phyloP scores from a whole-genome alignment of 2,329 filamentous ascomycete species.

The Dryadomyces quercivorus region DNA sequence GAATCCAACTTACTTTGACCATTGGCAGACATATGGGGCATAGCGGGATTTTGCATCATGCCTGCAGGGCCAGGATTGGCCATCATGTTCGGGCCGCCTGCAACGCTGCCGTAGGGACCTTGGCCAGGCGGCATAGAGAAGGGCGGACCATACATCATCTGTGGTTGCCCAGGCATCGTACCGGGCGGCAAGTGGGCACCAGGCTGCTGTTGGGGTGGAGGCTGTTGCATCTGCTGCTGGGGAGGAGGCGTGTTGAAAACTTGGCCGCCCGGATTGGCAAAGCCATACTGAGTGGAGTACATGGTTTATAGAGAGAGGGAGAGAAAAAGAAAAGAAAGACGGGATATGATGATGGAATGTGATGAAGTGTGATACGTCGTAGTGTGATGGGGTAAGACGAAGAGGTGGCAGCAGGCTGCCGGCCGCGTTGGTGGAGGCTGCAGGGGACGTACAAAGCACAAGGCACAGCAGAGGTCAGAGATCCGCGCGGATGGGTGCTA shows the following conservation, averaged over 20 bases:
- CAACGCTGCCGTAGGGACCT: constrained; percentile 26
- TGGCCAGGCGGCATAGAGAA: constrained; percentile 40
- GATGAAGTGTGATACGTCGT: too few species aligned
- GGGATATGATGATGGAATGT: neutral
- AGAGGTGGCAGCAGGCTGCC: too few species aligned
- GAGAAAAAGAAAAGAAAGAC: neutral
- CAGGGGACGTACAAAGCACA: too few species aligned
- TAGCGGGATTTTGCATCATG: constrained; percentile 52
- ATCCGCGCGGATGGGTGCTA: too few species aligned
- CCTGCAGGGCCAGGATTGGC: constrained; percentile 40
- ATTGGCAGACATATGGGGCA: constrained; percentile 47
- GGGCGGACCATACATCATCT: constrained; percentile 49
- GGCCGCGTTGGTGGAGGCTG: too few species aligned
- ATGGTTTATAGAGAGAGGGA: constrained; percentile 22
- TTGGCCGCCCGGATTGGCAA: constrained; percentile 39
- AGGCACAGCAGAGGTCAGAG: too few species aligned
- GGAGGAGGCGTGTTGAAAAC: constrained; percentile 38
- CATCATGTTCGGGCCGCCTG: constrained; percentile 40
- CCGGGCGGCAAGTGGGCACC: constrained; percentile 32
- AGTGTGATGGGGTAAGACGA: too few species aligned
- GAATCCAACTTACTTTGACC: constrained; percentile 42
- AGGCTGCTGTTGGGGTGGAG: constrained; percentile 14
- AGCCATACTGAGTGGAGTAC: constrained; percentile 44
- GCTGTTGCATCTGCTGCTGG: constrained; percentile 27
- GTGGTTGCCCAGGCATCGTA: constrained; percentile 26